Base-by-base conservation (phyloP, 139 green algal genomes). In the Picochlorum sp. region DNA sequence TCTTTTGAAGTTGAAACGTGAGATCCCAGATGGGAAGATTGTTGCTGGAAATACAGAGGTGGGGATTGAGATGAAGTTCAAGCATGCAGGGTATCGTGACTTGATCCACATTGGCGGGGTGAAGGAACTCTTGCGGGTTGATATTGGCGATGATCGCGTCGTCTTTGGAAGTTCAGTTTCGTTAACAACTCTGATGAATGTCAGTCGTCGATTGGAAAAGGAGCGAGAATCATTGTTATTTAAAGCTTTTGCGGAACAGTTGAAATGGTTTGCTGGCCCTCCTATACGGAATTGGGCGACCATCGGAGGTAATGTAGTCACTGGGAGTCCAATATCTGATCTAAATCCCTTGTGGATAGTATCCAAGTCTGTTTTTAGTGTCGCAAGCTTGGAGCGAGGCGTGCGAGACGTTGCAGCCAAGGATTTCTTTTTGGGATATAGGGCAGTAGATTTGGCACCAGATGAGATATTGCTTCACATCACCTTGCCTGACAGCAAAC, bases 51-150 rank as follows among this genome's bases (percentile, higher is more conserved):
- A 97, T 78, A 96, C 89, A 2, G 92, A 98, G 76, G 86, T 97
- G 28, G 92, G 93, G 72, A 96, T 98, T 49, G 92, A 98, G 71
- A 84, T 95, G 77, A 96, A 95, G 79, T 97, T 98, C 83, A 98
- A 98, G 76, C 54, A 73, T 20, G 63, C 69, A 8, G 38, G 49
- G 30, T 97, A 96, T 74, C 85, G 80, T 6, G 65, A 89, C 38
- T 69, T 97, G 13, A 74, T 96, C 10, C 80, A 73, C 13, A 69
- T 81, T 8, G 90, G 83, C 0, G 81, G 87, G 56, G 78, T 98
- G 10, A 75, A 75, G 0, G 91, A 96, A 79, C 71, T 98, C 28
- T 89, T 90, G 63, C 30, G 64, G 21, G 60, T 81, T 49, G 15
- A 58, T 20, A 74, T 87, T 16, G 77, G 58, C 4, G 70, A 82